Conservation (phyloP, 306 rosid species). For the Quercus dentata region DNA sequence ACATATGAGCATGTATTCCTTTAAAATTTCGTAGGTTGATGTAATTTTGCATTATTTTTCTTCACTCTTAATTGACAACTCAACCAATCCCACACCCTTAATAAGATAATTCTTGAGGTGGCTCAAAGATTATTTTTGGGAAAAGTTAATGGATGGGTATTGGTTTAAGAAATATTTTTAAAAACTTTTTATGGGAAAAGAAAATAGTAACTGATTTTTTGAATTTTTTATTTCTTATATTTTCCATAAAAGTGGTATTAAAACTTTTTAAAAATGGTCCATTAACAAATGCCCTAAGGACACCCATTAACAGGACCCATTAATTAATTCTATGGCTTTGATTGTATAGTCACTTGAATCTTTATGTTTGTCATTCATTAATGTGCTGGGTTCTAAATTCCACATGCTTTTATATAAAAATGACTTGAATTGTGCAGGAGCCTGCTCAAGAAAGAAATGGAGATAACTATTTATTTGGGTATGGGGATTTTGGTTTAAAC, state of each 20-base stretch:
- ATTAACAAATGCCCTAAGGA: too few relatives aligned
- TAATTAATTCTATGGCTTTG: background rate
- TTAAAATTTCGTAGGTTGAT: background rate
- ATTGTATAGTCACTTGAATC: background rate
- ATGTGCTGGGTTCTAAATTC: background rate
- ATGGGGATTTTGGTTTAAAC: conserved; percentile 78
- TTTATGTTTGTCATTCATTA: background rate
- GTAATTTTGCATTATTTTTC: background rate
- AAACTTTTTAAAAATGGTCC: too few relatives aligned
- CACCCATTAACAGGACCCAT: too few relatives aligned
- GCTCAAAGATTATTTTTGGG: background rate
- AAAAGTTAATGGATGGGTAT: too few relatives aligned
- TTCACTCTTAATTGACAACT: background rate
- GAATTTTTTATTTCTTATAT: too few relatives aligned
- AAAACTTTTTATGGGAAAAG: too few relatives aligned
- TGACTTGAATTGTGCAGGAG: conserved; percentile 38
- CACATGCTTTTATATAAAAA: background rate
- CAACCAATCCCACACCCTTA: background rate
- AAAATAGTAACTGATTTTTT: too few relatives aligned
- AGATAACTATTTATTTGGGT: conserved; percentile 63
- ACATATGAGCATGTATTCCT: background rate
- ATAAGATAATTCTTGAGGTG: background rate
- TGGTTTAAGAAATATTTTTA: too few relatives aligned
- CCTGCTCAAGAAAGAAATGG: conserved; percentile 49
- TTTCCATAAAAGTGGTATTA: too few relatives aligned